These are phyloP conservation scores for Lentinula guzmanii DNA, from an alignment of 768 basidiomycete genomes.

Conservation along the genomic window DNA sequence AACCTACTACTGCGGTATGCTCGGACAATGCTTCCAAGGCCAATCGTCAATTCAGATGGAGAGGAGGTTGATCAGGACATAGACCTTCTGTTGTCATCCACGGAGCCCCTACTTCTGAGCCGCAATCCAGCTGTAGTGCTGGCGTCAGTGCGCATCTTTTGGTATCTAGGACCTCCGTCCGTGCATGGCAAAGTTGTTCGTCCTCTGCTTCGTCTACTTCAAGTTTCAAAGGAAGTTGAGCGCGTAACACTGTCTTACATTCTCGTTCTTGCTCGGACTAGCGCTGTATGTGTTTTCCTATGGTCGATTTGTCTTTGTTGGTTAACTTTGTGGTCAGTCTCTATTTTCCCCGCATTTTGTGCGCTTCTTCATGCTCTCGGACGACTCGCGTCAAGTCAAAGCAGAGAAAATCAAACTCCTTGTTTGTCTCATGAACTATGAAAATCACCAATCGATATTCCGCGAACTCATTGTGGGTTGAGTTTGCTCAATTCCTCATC, in stretches of 20 bases:
- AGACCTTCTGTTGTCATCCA: slow-evolving; percentile 61
- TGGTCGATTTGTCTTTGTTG: neutral
- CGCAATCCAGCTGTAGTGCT: slow-evolving; percentile 86
- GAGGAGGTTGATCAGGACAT: slow-evolving; percentile 77
- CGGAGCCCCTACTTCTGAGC: slow-evolving; percentile 78
- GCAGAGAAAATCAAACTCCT: slow-evolving; percentile 72
- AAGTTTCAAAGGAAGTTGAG: slow-evolving; percentile 64
- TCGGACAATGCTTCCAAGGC: slow-evolving; percentile 73
- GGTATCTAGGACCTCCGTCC: slow-evolving; percentile 62
- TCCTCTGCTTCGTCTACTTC: slow-evolving; percentile 72
- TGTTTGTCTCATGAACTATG: slow-evolving; percentile 52
- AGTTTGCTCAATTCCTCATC: neutral
- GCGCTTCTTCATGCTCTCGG: slow-evolving; percentile 63
- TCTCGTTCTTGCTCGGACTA: slow-evolving; percentile 51
- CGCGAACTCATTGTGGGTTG: slow-evolving; percentile 77
- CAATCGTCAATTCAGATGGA: slow-evolving; percentile 28
- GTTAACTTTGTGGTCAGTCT: slow-evolving; percentile 31
- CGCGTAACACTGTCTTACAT: slow-evolving; percentile 72
- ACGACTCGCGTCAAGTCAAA: slow-evolving; percentile 65
- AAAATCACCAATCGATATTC: slow-evolving; percentile 67
- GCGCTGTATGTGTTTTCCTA: slow-evolving; percentile 48
- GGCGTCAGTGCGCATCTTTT: slow-evolving; percentile 67
- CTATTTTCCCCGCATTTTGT: slow-evolving; percentile 59
- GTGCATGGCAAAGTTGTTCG: slow-evolving; percentile 51
- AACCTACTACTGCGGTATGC: slow-evolving; percentile 79